Conservation (phyloP, 2,329 filamentous ascomycete genomes). For the Phialophora macrospora region DNA sequence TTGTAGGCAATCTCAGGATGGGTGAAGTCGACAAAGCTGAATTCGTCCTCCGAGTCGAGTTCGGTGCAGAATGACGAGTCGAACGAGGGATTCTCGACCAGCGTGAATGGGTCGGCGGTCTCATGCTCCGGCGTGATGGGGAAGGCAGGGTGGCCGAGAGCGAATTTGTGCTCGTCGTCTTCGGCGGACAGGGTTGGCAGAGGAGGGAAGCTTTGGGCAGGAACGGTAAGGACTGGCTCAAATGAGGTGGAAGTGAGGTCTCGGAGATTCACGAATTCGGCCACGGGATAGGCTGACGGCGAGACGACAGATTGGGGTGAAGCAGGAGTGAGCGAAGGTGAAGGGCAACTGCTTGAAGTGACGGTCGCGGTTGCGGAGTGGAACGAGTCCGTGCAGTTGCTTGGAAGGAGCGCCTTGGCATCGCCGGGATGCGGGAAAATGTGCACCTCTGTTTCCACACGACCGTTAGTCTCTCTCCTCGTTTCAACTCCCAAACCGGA, state of each 20-base stretch:
- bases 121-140: slow-evolving; percentile 50
- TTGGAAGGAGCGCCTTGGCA: slow-evolving; percentile 39
- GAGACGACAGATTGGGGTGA: slow-evolving; percentile 41
- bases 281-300: slow-evolving; percentile 67
- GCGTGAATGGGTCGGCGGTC: slow-evolving; percentile 38
- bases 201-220: slow-evolving; percentile 61
- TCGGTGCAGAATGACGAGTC: slow-evolving; percentile 76
- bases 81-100: slow-evolving; percentile 63
- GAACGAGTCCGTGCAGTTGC: slow-evolving; percentile 23
- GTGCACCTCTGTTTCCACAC: slow-evolving; percentile 37
- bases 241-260: slow-evolving; percentile 75
- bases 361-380: slow-evolving; percentile 13
- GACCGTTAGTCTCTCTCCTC: neutral
- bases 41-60: slow-evolving; percentile 88
- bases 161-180: slow-evolving; percentile 64
- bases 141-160: slow-evolving; percentile 53
- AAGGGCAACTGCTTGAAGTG: slow-evolving; percentile 35
- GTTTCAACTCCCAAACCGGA: slow-evolving; percentile 18
- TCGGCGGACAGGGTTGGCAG: slow-evolving; percentile 67
- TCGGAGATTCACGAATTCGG: slow-evolving; percentile 89
- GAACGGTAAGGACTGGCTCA: slow-evolving; percentile 47
- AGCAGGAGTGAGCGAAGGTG: slow-evolving; percentile 35
- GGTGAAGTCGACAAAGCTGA: slow-evolving; percentile 75
- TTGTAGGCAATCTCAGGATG: slow-evolving; percentile 63
- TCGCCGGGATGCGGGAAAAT: slow-evolving; percentile 40